These are phyloP conservation scores for Salix dunnii DNA, from an alignment of 345 rosid species.

Conservation along the genomic window DNA sequence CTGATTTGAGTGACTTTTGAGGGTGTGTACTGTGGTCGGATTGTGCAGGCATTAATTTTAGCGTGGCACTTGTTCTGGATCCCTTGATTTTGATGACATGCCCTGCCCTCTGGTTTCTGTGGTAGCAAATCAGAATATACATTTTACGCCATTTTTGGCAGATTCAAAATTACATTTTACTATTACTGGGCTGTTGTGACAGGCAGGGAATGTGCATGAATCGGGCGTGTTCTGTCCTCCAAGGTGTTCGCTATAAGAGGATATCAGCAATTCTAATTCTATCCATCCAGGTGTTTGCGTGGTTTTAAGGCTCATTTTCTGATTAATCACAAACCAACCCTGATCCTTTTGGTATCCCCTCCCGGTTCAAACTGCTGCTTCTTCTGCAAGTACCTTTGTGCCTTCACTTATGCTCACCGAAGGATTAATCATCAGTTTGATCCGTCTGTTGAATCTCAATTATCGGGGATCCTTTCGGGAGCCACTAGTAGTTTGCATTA, in stretches of 20 bases:
- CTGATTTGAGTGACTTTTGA: not conserved
- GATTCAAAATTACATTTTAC: not conserved
- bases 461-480: not conserved
- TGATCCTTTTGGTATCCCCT: too few species aligned
- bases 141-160: not conserved
- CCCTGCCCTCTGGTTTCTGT: not conserved
- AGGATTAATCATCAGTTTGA: too few species aligned
- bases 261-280: not conserved
- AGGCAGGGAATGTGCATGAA: not conserved
- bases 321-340: too few species aligned
- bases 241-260: not conserved
- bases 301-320: not conserved
- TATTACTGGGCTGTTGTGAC: too few species aligned
- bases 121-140: not conserved
- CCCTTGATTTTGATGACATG: not conserved
- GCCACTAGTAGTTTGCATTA: too few species aligned
- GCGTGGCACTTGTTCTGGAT: not conserved
- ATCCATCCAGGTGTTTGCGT: not conserved
- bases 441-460: too few species aligned
- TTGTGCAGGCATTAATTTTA: not conserved
- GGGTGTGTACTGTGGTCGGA: not conserved
- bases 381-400: too few species aligned
- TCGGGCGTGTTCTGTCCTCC: not conserved
- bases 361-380: too few species aligned
- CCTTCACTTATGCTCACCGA: too few species aligned